Evolutionary conservation across 1,284 basidiomycete genomes (phyloP), one percentile per base, ranked within the genome.

Genomic region (Sporisorium exsertum): DNA sequence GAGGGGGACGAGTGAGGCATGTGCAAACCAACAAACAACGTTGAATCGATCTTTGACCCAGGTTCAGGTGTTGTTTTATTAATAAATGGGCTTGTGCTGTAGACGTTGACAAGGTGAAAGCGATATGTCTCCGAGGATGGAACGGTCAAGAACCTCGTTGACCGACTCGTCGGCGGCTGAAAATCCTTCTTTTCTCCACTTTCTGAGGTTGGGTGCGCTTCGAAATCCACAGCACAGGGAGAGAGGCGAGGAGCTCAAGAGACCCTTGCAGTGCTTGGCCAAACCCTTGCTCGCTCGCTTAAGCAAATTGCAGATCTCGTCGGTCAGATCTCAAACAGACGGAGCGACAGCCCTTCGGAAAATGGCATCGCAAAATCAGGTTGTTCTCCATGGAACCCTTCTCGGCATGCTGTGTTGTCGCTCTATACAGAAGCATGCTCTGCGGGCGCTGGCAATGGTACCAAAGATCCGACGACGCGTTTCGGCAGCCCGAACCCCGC

Each of bases 141-240:
- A n/a, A 32, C 47, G 27, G 47, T 32, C 47, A 49, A 49, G 47
- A 18, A 8, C 5, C 37, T 18, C 4, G 18, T 40, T 40, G 37
- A n/a, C 18, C 47, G 27, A 29, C 9, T 16, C 27, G 27, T 29
- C 18, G 26, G 45, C n/a, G n/a, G n/a, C n/a, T n/a, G n/a, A n/a
- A n/a, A 35, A 35, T 35, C 35, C 35, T 35, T 35, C 35, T 35
- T 40, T n/a, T 40, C 16, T 49, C 26, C 24, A n/a, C 6, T 32
- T 5, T n/a, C 46, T 15, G 37, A 40, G 18, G n/a, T 12, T 40
- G n/a, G 27, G 47, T 27, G 47, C 47, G 20, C 18, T 10, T 20
- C 27, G 20, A 29, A 33, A 50, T 50, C 49, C 49, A 50, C 12
- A 50, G 49, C 49, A 20, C 49, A 50, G 49, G n/a, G 49, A 50